Evolutionary conservation across 768 basidiomycete species (phyloP), one percentile per base, ranked within the genome.

Genomic region (Lactarius tabidus): DNA sequence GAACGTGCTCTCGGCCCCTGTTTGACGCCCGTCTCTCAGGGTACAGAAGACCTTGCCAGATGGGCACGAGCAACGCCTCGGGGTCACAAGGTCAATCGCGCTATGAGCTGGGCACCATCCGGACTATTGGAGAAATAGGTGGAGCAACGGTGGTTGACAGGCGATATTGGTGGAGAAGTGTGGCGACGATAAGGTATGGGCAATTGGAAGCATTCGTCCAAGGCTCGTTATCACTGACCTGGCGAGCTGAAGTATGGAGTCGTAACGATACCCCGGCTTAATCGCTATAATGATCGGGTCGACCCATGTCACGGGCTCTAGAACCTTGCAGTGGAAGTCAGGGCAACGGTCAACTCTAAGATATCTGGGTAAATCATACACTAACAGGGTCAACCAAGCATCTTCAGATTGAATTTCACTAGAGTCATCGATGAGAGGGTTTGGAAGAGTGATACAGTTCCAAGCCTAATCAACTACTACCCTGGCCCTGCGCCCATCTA

Each of bases 161-260:
- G 64, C 45, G 17, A 29, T 57, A 55, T 39, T 33, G 39, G 59
- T 48, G 55, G 41, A 23, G 41, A 41, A 59, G 41, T 20, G 45
- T 14, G 33, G 8, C 4, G 5, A 43, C 20, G 14, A 36, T 36
- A 56, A 45, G 72, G 76, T 77, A 63, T 62, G 76, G 33, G 18
- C 41, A 28, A 12, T 23, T 38, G 51, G 6, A 41, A 41, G 26
- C 28, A 41, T 53, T 54, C 31, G 51, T 54, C 23, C n/a, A 38
- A 51, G 26, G 2, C 45, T 29, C 36, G 8, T 9, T 31, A 29
- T 61, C 28, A 28, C 29, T 62, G 35, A 9, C 26, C 6, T 35
- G 20, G 36, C 8, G 36, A 52, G 29, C n/a, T 8, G 31, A 28
- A 53, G 12, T 48, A 63, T 12, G 23, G 26, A 26, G 26, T 23